A percentile compares a stretch with the other conserved stretches of the same genome.
Conservation (phyloP, 106 monocot genomes). For the Hemerocallis citrina region DNA sequence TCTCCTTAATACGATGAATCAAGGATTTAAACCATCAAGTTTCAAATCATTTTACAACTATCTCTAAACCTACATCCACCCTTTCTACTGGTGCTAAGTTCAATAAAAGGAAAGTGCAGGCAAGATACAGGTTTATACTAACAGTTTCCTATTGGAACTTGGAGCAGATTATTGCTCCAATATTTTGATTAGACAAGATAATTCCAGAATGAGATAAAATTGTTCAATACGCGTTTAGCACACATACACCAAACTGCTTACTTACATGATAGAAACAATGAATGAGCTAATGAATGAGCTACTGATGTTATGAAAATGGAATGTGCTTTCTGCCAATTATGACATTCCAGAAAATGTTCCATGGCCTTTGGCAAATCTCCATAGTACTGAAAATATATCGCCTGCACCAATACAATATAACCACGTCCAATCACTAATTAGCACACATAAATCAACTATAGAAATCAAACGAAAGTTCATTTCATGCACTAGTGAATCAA, state of each 20-base stretch:
- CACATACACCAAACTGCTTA: background rate
- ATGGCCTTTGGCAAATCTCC: conserved; percentile 69
- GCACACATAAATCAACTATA: background rate
- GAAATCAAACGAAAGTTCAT: background rate
- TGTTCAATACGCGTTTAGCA: background rate
- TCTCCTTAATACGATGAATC: too few species aligned
- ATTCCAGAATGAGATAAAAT: background rate
- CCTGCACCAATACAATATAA: conserved; percentile 39
- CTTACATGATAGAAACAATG: conserved; percentile 83
- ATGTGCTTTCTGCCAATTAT: conserved; percentile 89
- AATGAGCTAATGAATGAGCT: conserved; percentile 76
- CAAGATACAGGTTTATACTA: too few species aligned
- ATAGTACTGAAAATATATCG: conserved; percentile 70
- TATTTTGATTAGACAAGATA: background rate
- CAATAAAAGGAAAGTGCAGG: too few species aligned
- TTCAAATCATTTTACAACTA: too few species aligned
- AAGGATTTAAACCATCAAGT: too few species aligned
- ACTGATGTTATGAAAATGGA: conserved; percentile 76
- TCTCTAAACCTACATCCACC: too few species aligned
- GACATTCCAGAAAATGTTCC: conserved; percentile 79
- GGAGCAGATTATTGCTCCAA: background rate
- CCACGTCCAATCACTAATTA: background rate
- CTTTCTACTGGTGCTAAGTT: too few species aligned
- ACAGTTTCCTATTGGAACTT: too few species aligned
- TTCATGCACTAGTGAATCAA: background rate